Evolutionary conservation across 2,329 filamentous ascomycete genomes (phyloP).

Genomic region (Monosporascus sp.): DNA sequence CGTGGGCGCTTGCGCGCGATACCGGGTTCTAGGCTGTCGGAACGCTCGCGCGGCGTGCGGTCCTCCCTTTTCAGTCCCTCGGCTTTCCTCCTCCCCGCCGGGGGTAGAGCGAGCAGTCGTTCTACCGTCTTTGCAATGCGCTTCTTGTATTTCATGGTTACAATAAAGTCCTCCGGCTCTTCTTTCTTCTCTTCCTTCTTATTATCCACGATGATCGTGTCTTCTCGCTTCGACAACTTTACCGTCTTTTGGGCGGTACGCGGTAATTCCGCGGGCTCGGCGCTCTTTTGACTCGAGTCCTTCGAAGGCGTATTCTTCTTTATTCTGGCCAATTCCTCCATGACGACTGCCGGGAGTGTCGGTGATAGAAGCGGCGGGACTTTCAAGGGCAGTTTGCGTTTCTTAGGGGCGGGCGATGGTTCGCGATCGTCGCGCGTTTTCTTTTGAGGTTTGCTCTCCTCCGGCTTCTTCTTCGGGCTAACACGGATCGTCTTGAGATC

Average conservation of each 20-base stretch:
- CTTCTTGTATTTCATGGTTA: constrained; percentile 46
- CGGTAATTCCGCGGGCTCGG: constrained; percentile 27
- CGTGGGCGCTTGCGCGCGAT: constrained; percentile 47
- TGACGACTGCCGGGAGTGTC: constrained; percentile 47
- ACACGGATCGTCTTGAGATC: constrained; percentile 17
- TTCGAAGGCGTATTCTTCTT: constrained; percentile 26
- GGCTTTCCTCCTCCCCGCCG: constrained; percentile 28
- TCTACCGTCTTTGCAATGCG: constrained; percentile 38
- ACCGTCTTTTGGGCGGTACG: constrained; percentile 30
- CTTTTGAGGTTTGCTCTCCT: constrained; percentile 22
- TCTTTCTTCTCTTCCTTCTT: constrained; percentile 31
- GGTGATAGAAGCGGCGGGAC: constrained; percentile 51
- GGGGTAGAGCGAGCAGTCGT: constrained; percentile 41
- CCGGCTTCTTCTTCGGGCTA: constrained; percentile 30
- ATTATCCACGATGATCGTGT: constrained; percentile 23
- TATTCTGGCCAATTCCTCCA: constrained; percentile 39
- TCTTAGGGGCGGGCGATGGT: constrained; percentile 29
- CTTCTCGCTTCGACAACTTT: constrained; percentile 27
- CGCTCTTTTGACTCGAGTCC: constrained; percentile 18
- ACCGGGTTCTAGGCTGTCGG: constrained; percentile 36
- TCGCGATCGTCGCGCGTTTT: constrained; percentile 24
- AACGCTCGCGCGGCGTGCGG: constrained; percentile 27
- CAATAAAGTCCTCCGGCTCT: constrained; percentile 29
- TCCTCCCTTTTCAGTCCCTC: constrained; percentile 33
- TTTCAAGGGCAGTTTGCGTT: constrained; percentile 30